phyloP scores from a whole-genome alignment of 345 rosid genomes.

The Rhizophora apiculata region DNA sequence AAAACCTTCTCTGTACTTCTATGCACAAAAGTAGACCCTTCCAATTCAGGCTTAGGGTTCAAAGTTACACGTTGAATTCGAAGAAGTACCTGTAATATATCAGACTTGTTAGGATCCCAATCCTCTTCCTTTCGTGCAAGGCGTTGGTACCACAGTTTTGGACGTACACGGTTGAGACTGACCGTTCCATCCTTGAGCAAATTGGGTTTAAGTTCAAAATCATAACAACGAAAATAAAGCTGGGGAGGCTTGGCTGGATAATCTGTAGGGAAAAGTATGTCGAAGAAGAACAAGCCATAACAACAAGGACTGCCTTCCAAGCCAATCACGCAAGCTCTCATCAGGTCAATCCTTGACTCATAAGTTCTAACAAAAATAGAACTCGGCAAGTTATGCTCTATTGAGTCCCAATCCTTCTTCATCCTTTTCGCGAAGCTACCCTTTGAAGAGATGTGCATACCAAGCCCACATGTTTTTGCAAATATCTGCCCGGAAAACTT shows the following conservation, averaged over 20 bases:
- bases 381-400: conserved; percentile 8
- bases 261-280: conserved; percentile 2
- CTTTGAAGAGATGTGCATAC: neutral
- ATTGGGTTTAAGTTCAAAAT: neutral
- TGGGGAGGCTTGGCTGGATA: neutral
- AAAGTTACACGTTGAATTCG: conserved; percentile 7
- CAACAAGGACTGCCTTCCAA: conserved; percentile 19
- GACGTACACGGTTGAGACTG: neutral
- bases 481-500: neutral
- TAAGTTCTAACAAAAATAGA: conserved; percentile 5
- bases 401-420: neutral
- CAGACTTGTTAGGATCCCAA: conserved; percentile 6
- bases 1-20: neutral
- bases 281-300: conserved; percentile 17
- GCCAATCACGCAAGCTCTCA: conserved; percentile 11
- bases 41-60: neutral
- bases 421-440: neutral
- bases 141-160: neutral
- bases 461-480: neutral
- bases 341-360: conserved; percentile 5
- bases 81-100: conserved; percentile 9
- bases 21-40: neutral
- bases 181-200: neutral
- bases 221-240: neutral
- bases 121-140: neutral